Conservation (phyloP, 2,329 filamentous ascomycete genomes). For the Aspergillus caelatus region DNA sequence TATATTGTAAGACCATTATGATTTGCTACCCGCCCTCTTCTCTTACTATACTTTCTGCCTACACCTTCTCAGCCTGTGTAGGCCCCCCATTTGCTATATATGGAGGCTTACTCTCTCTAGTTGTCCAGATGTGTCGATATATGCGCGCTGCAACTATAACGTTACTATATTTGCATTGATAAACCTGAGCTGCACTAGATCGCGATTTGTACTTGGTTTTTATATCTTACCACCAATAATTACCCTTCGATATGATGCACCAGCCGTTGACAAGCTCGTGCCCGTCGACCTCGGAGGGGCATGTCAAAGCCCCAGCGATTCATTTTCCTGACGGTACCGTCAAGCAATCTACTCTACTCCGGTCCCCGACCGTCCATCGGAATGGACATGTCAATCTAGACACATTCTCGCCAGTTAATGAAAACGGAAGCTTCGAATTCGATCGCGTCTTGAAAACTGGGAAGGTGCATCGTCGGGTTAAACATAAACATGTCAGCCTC, state of each 20-base stretch:
- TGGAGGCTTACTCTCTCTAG: slow-evolving; percentile 14
- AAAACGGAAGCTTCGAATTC: slow-evolving; percentile 94
- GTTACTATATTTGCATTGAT: background rate
- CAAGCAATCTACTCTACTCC: slow-evolving; percentile 25
- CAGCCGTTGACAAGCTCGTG: slow-evolving; percentile 21
- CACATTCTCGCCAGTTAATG: slow-evolving; percentile 81
- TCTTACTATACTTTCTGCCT: slow-evolving; percentile 18
- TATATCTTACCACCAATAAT: background rate
- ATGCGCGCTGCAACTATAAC: slow-evolving; percentile 4
- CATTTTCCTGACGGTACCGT: slow-evolving; percentile 30
- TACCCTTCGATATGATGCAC: slow-evolving; percentile 25
- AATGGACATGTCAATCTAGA: slow-evolving; percentile 59
- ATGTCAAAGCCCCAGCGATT: slow-evolving; percentile 28
- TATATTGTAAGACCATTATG: slow-evolving; percentile 1
- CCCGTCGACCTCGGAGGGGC: slow-evolving; percentile 28
- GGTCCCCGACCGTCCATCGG: slow-evolving; percentile 30
- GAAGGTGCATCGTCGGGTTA: slow-evolving; percentile 81
- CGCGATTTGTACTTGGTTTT: background rate
- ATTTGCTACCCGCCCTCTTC: slow-evolving; percentile 2
- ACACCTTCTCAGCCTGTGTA: slow-evolving; percentile 2
- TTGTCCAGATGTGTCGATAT: slow-evolving; percentile 6
- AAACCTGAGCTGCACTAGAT: background rate
- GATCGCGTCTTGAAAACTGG: slow-evolving; percentile 91
- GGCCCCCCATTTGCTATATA: slow-evolving; percentile 18
- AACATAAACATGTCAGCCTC: slow-evolving; percentile 79